Percentiles rank a stretch among this genome's conserved stretches.
Evolutionary conservation across 495 filamentous ascomycete species (phyloP).

Genomic region (Diplogelasinospora grovesii): DNA sequence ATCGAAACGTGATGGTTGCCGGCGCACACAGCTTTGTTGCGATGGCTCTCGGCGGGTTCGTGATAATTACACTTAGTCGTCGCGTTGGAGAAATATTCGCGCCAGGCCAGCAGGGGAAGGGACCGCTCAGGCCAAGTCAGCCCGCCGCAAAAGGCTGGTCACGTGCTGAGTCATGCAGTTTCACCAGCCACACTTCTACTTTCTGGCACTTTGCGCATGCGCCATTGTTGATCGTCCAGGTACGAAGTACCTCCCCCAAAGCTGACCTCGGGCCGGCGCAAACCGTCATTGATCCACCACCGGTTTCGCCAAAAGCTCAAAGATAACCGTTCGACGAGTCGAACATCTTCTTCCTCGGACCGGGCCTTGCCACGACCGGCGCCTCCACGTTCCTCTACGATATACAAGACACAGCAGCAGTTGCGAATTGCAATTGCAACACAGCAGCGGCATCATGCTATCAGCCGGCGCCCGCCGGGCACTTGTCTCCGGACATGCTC

Average conservation of each 20-base stretch:
- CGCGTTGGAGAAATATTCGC: conserved; percentile 33
- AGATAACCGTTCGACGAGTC: too few relatives aligned
- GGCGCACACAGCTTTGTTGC: conserved; percentile 13
- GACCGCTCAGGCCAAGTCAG: conserved; percentile 7
- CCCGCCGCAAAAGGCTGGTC: too few relatives aligned
- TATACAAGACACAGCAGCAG: conserved; percentile 1
- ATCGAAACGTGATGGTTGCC: conserved; percentile 14
- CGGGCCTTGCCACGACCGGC: too few relatives aligned
- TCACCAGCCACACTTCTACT: too few relatives aligned
- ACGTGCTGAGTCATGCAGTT: too few relatives aligned
- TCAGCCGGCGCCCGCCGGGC: conserved; percentile 22
- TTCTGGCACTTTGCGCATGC: too few relatives aligned
- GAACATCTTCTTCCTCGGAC: too few relatives aligned
- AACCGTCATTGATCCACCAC: conserved; percentile 21
- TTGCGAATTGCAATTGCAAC: conserved; percentile 8
- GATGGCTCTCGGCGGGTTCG: conserved; percentile 19
- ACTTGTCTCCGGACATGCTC: conserved; percentile 23
- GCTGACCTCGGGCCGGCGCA: conserved; percentile 28
- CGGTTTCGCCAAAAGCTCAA: too few relatives aligned
- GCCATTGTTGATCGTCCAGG: not conserved
- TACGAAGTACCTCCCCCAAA: conserved; percentile 3
- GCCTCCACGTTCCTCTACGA: not conserved
- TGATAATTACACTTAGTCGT: too few relatives aligned
- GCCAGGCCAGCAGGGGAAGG: conserved; percentile 17
- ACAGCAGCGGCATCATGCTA: conserved; percentile 21